Evolutionary conservation across 148 eudicot genomes (phyloP).

Genomic region (Diospyros lotus): DNA sequence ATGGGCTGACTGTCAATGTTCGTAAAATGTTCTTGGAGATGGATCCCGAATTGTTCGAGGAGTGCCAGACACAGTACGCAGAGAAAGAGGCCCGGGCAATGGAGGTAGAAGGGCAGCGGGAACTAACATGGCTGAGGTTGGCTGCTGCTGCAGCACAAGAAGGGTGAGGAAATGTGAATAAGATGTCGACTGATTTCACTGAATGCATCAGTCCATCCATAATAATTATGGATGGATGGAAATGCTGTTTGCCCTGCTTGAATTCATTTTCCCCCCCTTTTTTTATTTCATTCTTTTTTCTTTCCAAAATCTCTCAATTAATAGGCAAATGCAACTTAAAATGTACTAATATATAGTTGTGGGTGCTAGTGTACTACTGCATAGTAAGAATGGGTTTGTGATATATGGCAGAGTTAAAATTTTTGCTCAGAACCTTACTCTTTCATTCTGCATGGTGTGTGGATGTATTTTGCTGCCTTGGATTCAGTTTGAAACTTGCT

Average conservation of each 20-base stretch:
- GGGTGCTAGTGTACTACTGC: no score
- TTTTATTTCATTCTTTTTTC: neutral
- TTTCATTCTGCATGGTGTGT: no score
- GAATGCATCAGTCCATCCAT: neutral
- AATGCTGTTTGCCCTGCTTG: neutral
- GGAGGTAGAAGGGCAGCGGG: conserved; percentile 48
- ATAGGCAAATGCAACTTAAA: conserved; percentile 11
- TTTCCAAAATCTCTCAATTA: neutral
- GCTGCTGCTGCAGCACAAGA: conserved; percentile 38
- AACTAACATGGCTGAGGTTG: conserved; percentile 48
- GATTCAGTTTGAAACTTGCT: no score
- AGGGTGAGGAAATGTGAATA: conserved; percentile 16
- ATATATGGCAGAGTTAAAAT: no score
- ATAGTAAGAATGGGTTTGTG: no score
- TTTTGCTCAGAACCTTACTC: no score
- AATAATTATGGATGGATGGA: neutral
- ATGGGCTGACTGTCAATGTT: conserved; percentile 59
- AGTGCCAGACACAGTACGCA: conserved; percentile 46
- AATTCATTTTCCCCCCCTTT: neutral
- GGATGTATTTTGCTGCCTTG: no score
- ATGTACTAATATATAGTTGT: neutral
- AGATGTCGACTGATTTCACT: neutral
- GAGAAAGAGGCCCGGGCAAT: conserved; percentile 40
- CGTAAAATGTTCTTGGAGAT: conserved; percentile 60
- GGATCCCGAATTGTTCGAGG: conserved; percentile 58